These are phyloP conservation scores for Penicillium nucicola DNA, from an alignment of 495 filamentous ascomycete genomes.

Conservation along the genomic window DNA sequence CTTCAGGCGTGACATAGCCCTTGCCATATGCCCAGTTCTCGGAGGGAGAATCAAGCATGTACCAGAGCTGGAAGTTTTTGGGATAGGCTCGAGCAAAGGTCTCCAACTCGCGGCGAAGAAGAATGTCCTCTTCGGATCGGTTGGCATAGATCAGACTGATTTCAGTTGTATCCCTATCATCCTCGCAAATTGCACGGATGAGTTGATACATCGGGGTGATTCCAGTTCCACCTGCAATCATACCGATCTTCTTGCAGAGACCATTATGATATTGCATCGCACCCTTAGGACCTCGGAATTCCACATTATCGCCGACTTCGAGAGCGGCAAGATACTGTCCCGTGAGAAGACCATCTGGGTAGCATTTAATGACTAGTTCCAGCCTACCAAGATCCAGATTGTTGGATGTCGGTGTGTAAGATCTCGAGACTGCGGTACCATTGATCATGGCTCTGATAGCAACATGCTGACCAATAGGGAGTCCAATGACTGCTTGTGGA, in stretches of 20 bases:
- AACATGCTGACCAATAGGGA: conserved; percentile 52
- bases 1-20: conserved; percentile 15
- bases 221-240: conserved; percentile 52
- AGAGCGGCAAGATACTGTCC: conserved; percentile 44
- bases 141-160: conserved; percentile 43
- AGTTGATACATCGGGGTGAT: conserved; percentile 55
- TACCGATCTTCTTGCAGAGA: conserved; percentile 35
- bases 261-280: conserved; percentile 37
- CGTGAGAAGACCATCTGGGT: conserved; percentile 43
- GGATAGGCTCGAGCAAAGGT: conserved; percentile 31
- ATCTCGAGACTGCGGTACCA: conserved; percentile 38
- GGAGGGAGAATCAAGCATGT: conserved; percentile 34
- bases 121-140: conserved; percentile 30
- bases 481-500: conserved; percentile 36
- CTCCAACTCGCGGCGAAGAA: conserved; percentile 42
- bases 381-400: conserved; percentile 42
- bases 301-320: conserved; percentile 34
- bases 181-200: conserved; percentile 45
- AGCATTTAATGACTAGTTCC: conserved; percentile 47
- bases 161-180: conserved; percentile 40
- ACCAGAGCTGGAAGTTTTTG: conserved; percentile 37
- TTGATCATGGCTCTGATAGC: conserved; percentile 43
- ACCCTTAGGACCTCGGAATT: conserved; percentile 45
- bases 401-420: conserved; percentile 50
- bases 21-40: conserved; percentile 16